Evolutionary conservation across 345 rosid genomes (phyloP), one percentile per base, ranked within the genome.

Genomic region (Pistacia vera): DNA sequence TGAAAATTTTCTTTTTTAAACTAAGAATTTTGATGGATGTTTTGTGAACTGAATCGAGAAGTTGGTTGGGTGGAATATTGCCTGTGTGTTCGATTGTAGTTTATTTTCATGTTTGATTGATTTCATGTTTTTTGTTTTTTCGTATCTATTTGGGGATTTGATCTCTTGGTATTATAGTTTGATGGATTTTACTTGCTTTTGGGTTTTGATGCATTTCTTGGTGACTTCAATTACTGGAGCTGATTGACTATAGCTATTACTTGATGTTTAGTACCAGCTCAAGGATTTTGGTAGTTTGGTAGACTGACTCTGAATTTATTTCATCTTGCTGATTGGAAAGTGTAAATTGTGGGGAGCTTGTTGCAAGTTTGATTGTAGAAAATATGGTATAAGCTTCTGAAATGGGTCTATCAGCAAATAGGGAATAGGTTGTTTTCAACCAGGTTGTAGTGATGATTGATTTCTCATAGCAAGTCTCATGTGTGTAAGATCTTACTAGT

Each of bases 391-490:
- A n/a, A n/a, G n/a, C n/a, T n/a, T n/a, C n/a, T n/a, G n/a, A n/a
- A n/a, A n/a, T n/a, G n/a, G n/a, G n/a, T n/a, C n/a, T 61, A 30
- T 14, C 25, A 17, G 56, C 28, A 56, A 70, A 70, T 70, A 38
- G 41, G 11, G 22, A 22, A 22, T 12, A 11, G 22, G 22, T 22
- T 22, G 22, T 22, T n/a, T 72, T 74, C 54, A 41, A 63, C 5
- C 0, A 12, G 62, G 36, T 20, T 56, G 57, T 68, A 38, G 0
- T 48, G 22, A 41, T 11, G 1, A 69, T 14, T 63, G 49, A 16
- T 71, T 57, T 49, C 64, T 70, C 51, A 63, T 28, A 7, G 70
- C 48, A 56, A 16, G n/a, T n/a, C n/a, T n/a, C n/a, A n/a, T n/a
- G n/a, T n/a, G n/a, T n/a, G n/a, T 22, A 56, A 56, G 73, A 55